Base-by-base conservation (phyloP, 2,329 filamentous ascomycete genomes). In the Rhinocladiella mackenziei region DNA sequence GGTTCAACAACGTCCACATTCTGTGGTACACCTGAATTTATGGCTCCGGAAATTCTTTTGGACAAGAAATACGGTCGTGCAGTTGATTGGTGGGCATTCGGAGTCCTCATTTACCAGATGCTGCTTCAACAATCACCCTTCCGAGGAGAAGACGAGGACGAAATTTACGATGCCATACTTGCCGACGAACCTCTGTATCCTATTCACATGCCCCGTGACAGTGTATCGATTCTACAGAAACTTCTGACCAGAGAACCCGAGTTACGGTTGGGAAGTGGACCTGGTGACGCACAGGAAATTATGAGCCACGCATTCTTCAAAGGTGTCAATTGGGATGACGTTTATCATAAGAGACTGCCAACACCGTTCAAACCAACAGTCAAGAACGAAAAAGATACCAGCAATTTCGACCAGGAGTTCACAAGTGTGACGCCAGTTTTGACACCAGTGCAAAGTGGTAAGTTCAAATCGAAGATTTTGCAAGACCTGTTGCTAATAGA, bases 11-110 rank as follows among this genome's bases (percentile, higher is more conserved):
- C 92, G 0, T 91, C 89, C 69, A 98, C 92, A 5, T 98, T 98
- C 73, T 98, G 92, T 64, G 92, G 92, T 66, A 98, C 92, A n/a
- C 92, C 92, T 11, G 92, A 98, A 64, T 98, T 98, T 57, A 98
- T 98, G 92, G 92, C 92, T 6, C 92, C 92, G 6, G 92, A 98
- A 84, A 98, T 98, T 68, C 73, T 98, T 25, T 75, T 97, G 45
- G 92, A 98, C 65, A 98, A 98, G 75, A 97, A 96, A 64, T 98
- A 98, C 60, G 91, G 89, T 33, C 84, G 92, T 46, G 88, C 92
- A 11, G 92, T 98, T 31, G 92, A 98, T 66, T 98, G 92, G 92
- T 98, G 92, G 92, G 94, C 94, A 5, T 98, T 98, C 67, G 92
- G 92, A 65, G 92, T 98, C 22, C 72, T 98, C 58, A 98, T 98